A percentile compares a stretch with the other conserved stretches of the same genome.
Evolutionary conservation across 2,329 filamentous ascomycete genomes (phyloP).

Genomic region (Diaporthe aspalathi): DNA sequence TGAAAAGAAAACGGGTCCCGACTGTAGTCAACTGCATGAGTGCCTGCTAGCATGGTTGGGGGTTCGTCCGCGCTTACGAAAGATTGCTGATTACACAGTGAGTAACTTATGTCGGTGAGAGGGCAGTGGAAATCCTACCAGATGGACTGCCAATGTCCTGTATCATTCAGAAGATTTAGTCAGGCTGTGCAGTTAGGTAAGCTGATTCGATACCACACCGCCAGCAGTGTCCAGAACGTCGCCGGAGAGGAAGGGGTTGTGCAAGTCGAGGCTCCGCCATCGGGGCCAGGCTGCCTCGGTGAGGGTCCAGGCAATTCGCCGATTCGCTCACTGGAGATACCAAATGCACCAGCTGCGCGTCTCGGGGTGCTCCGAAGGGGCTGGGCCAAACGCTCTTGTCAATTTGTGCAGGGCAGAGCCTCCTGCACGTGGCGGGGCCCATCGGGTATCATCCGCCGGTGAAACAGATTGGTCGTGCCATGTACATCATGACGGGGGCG

Average conservation of each 20-base stretch:
- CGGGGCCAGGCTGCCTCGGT: not conserved
- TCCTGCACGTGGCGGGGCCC: not conserved
- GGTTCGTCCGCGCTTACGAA: not conserved
- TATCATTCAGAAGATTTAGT: not conserved
- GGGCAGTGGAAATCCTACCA: not conserved
- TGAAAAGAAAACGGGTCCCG: not conserved
- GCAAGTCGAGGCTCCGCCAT: not conserved
- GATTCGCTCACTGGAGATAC: not conserved
- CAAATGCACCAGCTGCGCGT: not conserved
- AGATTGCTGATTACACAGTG: not conserved
- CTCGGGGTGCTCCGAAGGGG: not conserved
- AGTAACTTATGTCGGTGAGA: not conserved
- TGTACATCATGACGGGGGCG: not conserved
- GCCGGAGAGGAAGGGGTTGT: not conserved
- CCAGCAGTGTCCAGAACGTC: not conserved
- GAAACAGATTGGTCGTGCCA: not conserved
- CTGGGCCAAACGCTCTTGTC: not conserved
- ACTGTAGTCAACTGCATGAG: not conserved
- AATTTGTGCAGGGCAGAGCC: not conserved
- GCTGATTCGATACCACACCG: slow-evolving; percentile 6
- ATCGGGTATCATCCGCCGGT: not conserved
- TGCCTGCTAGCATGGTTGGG: not conserved
- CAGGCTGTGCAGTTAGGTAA: not conserved
- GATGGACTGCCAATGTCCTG: not conserved
- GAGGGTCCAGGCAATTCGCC: no score